These are phyloP conservation scores for Ganoderma leucocontextum DNA, from an alignment of 1,284 basidiomycete genomes.

Conservation along the genomic window DNA sequence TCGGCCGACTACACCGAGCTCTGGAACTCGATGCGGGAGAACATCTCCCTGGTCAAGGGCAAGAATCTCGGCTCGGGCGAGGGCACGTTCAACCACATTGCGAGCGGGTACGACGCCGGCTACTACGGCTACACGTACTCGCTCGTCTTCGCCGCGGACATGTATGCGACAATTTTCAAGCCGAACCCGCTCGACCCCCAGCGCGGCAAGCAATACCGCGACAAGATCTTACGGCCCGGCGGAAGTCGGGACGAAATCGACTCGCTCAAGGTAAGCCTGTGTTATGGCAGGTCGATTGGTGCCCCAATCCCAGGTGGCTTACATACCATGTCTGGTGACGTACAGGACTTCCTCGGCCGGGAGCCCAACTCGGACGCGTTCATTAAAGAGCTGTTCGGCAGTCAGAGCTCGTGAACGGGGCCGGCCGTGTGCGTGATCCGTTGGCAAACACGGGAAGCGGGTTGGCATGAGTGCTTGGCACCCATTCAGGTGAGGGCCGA, in stretches of 20 bases:
- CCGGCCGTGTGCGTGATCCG: neutral
- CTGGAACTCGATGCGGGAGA: conserved; percentile 76
- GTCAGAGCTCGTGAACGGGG: conserved; percentile 3
- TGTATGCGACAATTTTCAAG: conserved; percentile 85
- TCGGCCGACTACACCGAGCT: conserved; percentile 73
- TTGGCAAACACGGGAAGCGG: neutral
- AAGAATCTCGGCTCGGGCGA: conserved; percentile 73
- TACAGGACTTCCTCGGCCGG: conserved; percentile 79
- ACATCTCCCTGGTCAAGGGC: conserved; percentile 73
- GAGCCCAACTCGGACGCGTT: conserved; percentile 82
- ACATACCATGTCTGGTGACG: neutral
- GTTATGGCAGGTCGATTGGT: neutral
- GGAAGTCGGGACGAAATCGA: conserved; percentile 66
- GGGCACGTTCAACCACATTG: conserved; percentile 74
- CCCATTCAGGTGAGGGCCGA: conserved; percentile 1
- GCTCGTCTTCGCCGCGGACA: conserved; percentile 80
- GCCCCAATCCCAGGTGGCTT: neutral
- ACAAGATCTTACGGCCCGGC: conserved; percentile 62
- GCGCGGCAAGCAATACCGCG: conserved; percentile 59
- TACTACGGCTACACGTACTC: conserved; percentile 85
- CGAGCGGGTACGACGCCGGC: conserved; percentile 80
- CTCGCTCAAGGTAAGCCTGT: conserved; percentile 55
- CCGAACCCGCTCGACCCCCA: conserved; percentile 74
- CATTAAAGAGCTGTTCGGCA: conserved; percentile 68
- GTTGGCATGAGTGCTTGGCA: neutral